These are phyloP conservation scores for Corynespora cassiicola DNA, from an alignment of 2,329 filamentous ascomycete species.

Conservation along the genomic window DNA sequence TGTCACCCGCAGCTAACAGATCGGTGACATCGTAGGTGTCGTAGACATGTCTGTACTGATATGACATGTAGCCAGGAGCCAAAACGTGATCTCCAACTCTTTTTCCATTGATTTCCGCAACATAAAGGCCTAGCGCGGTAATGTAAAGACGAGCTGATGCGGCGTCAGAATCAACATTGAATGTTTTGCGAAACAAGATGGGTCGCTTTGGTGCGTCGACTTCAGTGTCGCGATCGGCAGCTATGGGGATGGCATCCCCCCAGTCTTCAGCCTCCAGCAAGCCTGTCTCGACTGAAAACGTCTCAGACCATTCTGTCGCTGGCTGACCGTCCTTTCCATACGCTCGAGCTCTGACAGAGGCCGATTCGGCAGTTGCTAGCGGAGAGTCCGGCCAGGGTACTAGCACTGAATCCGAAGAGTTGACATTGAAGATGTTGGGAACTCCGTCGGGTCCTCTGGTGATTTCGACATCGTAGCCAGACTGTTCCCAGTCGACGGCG, in stretches of 20 bases:
- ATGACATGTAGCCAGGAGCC: conserved; percentile 61
- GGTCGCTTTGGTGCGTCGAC: conserved; percentile 34
- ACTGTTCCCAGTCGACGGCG: conserved; percentile 52
- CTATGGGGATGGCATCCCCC: conserved; percentile 31
- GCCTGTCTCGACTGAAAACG: conserved; percentile 38
- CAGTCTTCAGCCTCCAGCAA: conserved; percentile 41
- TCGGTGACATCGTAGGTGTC: conserved; percentile 60
- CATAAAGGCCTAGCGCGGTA: conserved; percentile 21
- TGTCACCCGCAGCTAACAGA: conserved; percentile 43
- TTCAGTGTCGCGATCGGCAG: conserved; percentile 19
- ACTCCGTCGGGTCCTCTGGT: conserved; percentile 22
- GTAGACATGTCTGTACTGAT: conserved; percentile 59
- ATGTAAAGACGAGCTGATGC: conserved; percentile 20
- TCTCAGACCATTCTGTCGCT: conserved; percentile 37
- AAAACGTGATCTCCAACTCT: conserved; percentile 33
- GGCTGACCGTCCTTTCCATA: conserved; percentile 20
- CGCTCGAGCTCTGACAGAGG: conserved; percentile 34
- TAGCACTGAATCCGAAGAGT: conserved; percentile 48
- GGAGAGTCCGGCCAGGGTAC: conserved; percentile 53
- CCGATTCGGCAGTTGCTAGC: conserved; percentile 32
- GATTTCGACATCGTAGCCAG: conserved; percentile 54
- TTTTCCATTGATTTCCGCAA: conserved; percentile 21
- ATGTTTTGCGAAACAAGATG: conserved; percentile 43
- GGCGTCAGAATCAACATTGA: conserved; percentile 10
- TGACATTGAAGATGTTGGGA: conserved; percentile 24